A percentile compares a stretch with the other conserved stretches of the same genome.
These are phyloP conservation scores for Tylopilus plumbeoviolaceoides DNA, from an alignment of 768 basidiomycete genomes.

Conservation along the genomic window DNA sequence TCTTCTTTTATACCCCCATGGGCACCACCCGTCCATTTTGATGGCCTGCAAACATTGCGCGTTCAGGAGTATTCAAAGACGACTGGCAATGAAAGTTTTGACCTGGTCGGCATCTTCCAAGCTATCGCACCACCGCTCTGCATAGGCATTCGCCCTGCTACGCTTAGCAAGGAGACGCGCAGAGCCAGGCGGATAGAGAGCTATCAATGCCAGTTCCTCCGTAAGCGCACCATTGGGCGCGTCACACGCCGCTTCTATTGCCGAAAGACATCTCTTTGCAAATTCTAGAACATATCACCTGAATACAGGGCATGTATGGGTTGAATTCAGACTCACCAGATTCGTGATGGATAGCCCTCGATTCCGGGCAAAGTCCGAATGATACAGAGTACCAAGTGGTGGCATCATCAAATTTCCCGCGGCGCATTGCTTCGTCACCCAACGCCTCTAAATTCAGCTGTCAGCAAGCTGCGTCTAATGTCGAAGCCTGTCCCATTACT, in stretches of 20 bases:
- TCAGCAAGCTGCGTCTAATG: background rate
- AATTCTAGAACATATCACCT: background rate
- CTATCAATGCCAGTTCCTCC: background rate
- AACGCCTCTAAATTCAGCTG: constrained; percentile 4
- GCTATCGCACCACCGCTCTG: background rate
- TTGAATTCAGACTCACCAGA: background rate
- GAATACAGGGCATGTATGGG: background rate
- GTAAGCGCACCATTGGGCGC: background rate
- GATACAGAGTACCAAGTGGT: constrained; percentile 13
- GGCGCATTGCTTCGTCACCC: constrained; percentile 6
- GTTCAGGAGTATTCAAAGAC: background rate
- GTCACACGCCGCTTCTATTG: background rate
- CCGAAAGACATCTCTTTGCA: background rate
- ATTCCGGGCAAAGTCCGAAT: background rate
- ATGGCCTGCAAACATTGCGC: background rate
- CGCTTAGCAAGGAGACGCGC: background rate
- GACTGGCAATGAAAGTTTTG: background rate
- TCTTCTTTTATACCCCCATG: background rate
- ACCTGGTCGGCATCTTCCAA: background rate
- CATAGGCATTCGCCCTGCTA: background rate
- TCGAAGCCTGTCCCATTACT: background rate
- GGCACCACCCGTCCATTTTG: background rate
- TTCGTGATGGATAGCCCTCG: background rate
- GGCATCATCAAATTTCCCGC: background rate
- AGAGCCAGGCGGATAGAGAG: background rate